A percentile compares a stretch with the other conserved stretches of the same genome.
phyloP scores from a whole-genome alignment of 2,329 filamentous ascomycete species.

The Didymella arachidicola region DNA sequence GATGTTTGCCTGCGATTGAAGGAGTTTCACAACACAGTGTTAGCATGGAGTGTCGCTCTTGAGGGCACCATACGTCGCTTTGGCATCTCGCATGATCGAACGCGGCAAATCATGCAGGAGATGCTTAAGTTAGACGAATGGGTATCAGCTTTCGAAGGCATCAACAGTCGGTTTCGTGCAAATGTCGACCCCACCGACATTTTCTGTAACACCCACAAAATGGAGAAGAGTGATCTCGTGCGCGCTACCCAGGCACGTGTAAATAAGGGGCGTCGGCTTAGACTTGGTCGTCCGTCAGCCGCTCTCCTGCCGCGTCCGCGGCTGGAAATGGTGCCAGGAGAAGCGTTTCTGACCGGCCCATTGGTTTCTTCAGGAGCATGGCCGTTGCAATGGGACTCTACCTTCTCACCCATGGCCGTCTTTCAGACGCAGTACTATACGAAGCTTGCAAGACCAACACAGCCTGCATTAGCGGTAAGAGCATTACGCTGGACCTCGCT shows the following conservation, averaged over 20 bases:
- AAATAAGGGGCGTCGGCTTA: conserved; percentile 11
- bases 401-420: conserved; percentile 31
- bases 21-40: conserved; percentile 37
- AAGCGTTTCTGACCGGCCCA: conserved; percentile 32
- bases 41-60: conserved; percentile 42
- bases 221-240: conserved; percentile 36
- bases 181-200: conserved; percentile 38
- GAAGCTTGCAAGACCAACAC: conserved; percentile 9
- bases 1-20: conserved; percentile 43
- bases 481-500: conserved; percentile 28
- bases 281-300: conserved; percentile 5
- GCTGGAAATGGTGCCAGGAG: conserved; percentile 25
- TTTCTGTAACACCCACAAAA: conserved; percentile 30
- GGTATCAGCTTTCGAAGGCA: conserved; percentile 26
- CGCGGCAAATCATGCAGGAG: conserved; percentile 31
- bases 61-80: conserved; percentile 34
- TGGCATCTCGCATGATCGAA: conserved; percentile 25
- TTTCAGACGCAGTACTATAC: conserved; percentile 31
- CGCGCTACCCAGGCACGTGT: conserved; percentile 18
- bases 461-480: conserved; percentile 17
- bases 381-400: conserved; percentile 40
- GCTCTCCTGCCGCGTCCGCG: conserved; percentile 12
- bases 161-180: conserved; percentile 27
- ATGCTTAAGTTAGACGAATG: conserved; percentile 32
- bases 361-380: conserved; percentile 32